Conservation (phyloP, 257 asterid genomes). For the Solanum habrochaites region DNA sequence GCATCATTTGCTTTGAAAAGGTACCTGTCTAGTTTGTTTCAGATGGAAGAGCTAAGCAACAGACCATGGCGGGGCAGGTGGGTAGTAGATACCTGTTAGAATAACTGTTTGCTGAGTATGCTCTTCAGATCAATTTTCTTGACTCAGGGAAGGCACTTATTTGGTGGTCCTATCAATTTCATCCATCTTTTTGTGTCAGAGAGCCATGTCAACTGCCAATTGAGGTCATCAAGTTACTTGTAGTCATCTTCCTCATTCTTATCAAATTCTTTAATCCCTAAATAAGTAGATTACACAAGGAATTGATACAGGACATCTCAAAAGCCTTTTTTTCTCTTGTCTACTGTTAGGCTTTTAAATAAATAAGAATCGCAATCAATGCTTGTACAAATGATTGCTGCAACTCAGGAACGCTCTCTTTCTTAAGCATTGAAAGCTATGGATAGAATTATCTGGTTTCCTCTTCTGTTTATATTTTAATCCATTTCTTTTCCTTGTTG, state of each 20-base stretch:
- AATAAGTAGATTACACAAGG: background rate
- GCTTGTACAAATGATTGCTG: background rate
- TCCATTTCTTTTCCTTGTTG: background rate
- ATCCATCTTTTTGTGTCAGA: background rate
- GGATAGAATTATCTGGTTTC: background rate
- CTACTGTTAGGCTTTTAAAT: background rate
- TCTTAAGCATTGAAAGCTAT: background rate
- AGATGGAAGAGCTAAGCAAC: background rate
- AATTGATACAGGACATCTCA: background rate
- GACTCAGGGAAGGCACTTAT: background rate
- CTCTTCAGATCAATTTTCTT: background rate
- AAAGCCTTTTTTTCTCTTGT: background rate
- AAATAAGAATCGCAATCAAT: background rate
- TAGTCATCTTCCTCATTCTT: background rate
- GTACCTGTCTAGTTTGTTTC: background rate
- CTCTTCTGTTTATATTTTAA: background rate
- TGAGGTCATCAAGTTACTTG: background rate
- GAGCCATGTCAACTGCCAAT: background rate
- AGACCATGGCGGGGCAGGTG: background rate
- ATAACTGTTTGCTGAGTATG: background rate
- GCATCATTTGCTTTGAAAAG: background rate
- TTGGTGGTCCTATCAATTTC: background rate
- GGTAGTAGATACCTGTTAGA: background rate
- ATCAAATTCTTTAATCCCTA: background rate
- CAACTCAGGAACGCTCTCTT: background rate